Base-by-base conservation (phyloP, 2,329 filamentous ascomycete genomes). In the Hypoxylon sp. region DNA sequence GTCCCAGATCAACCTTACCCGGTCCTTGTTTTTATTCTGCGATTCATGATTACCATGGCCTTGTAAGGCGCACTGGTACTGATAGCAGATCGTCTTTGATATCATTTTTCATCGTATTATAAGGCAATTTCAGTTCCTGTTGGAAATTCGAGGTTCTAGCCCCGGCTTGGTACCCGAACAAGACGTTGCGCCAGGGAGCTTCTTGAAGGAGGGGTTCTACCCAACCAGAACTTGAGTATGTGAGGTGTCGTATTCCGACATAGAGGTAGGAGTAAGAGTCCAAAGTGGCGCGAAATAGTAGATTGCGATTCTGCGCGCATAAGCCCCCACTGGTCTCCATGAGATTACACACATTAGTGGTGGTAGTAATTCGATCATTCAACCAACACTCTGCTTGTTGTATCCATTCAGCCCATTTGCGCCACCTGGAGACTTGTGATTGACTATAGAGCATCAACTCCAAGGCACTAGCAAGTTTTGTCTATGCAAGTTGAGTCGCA, bases 171-270 rank as follows among this genome's bases (percentile, higher is more conserved):
- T 60, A 59, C 44, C 36, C 36, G 46, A 30, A 55, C 42, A 50
- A 49, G 49, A 36, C 61, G 32, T 48, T 40, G 51, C 20, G 55
- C 67, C 46, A 52, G 45, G 62, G 54, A 65, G 61, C 57, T 54
- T n/a, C 36, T 61, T 28, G 51, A 61, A 62, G 64, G 63, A 65
- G 67, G 67, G 67, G 65, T 70, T 57, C n/a, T 57, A 54, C 53
- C 68, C 68, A 70, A 68, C 65, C 57, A 68, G n/a, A 55, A 57
- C 16, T 62, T 62, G 33, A 59, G 52, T 40, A 64, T 62, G 38
- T 59, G 56, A 64, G 52, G 20, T 69, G 61, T 69, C 64, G 67
- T 63, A 63, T 69, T 60, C 64, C 64, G 38, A 67, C 33, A 58
- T 38, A 62, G 52, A 56, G 40, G 22, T 26, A 51, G 42, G 60